Base-by-base conservation (phyloP, 495 filamentous ascomycete species). In the Haplographium delicatum region DNA sequence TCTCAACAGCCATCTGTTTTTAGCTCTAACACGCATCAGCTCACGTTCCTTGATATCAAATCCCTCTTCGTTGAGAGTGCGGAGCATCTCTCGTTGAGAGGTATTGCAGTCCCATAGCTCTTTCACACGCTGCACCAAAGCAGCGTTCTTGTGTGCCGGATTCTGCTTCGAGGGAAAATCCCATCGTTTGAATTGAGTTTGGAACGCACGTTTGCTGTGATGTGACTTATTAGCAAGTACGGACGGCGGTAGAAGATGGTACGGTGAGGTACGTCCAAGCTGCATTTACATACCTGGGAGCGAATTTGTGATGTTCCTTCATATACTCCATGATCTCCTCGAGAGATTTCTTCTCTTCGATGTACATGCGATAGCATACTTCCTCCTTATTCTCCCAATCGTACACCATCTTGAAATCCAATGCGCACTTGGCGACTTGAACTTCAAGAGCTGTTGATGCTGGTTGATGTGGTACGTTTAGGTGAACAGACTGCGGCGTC, bases 41-140 rank as follows among this genome's bases (percentile, higher is more conserved):
- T 88, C 81, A 1, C 83, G 70, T 53, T 84, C 76, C 53, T 81
- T 84, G 49, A 91, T 78, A 24, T 82, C 69, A 60, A 80, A 89
- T 4, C 88, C 88, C 9, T 66, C 66, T 11, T 76, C 71, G 38
- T 79, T 78, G 34, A 93, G 71, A 10, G 76, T 78, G n/a, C 66
- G 64, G 24, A 88, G 73, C 82, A 93, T 93, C 42, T 88, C 79
- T 49, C 76, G 76, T 56, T 87, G 84, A 30, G 65, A 73, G 3
- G 75, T 71, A 54, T 91, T 91, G 27, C 68, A 68, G 60, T 85
- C 82, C 86, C 87, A 93, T 53, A 93, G 77, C 70, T 89, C 74
- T 51, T 80, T 79, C 35, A 88, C 75, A 1, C 87, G 76, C 2
- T 72, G 76, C 16, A 86, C 78, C 8, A 93, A 74, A 10, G 66